Percentiles rank a stretch among this genome's conserved stretches.
phyloP scores from a whole-genome alignment of 345 rosid genomes.

The Reutealis trisperma region DNA sequence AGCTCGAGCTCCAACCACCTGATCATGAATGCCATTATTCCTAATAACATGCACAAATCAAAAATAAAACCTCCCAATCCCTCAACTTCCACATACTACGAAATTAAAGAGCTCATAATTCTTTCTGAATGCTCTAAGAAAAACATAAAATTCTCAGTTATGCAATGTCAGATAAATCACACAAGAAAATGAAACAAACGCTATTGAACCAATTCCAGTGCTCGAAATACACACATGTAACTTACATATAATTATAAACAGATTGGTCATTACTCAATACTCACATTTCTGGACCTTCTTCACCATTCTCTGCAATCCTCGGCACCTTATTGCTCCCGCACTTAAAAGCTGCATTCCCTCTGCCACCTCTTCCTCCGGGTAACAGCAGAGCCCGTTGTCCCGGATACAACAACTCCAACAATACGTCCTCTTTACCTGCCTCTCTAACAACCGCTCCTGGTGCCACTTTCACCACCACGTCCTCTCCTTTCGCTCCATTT shows the following conservation, averaged over 20 bases:
- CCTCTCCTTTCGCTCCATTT: constrained; percentile 79
- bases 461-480: constrained; percentile 79
- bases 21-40: constrained; percentile 33
- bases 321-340: constrained; percentile 81
- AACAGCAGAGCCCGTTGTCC: constrained; percentile 79
- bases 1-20: constrained; percentile 98
- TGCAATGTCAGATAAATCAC: neutral
- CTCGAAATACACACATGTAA: neutral
- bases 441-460: constrained; percentile 81
- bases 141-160: neutral
- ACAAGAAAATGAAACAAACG: neutral
- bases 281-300: constrained; percentile 95
- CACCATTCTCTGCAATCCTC: constrained; percentile 92
- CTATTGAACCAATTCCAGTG: neutral
- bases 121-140: neutral
- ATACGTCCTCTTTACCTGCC: constrained; percentile 70
- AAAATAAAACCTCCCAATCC: constrained; percentile 2
- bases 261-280: constrained; percentile 28
- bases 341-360: constrained; percentile 94
- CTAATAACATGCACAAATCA: constrained; percentile 7
- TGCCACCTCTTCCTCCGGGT: constrained; percentile 94
- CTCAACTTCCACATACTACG: neutral
- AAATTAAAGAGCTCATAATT: neutral
- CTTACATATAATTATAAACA: neutral
- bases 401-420: constrained; percentile 76